Base-by-base conservation (phyloP, 1,284 basidiomycete species). In the Ganoderma multipileum region DNA sequence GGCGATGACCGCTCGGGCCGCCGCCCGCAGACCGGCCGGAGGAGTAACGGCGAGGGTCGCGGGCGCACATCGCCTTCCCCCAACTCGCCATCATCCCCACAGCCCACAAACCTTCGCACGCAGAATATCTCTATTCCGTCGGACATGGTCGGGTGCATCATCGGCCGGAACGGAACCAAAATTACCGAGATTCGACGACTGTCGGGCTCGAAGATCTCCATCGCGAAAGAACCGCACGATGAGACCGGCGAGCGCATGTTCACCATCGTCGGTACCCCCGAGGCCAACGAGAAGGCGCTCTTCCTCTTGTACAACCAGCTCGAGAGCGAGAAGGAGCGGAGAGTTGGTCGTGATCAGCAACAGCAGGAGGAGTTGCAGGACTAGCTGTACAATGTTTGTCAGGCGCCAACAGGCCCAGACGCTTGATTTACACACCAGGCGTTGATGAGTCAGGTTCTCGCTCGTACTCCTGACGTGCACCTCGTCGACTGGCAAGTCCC, bases 201-300 rank as follows among this genome's bases (percentile, higher is more conserved):
- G 66, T 97, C 95, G 71, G 97, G 97, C 58, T 97, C 95, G 74
- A 95, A 96, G 83, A 99, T 99, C 80, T 95, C 93, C 68, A 99
- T 99, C 76, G 98, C 97, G 76, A 99, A 99, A 84, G 94, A 95
- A 63, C 96, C 97, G 28, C 97, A 99, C 78, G 97, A 99, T 78
- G 98, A 99, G 78, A 96, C 96, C 63, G 97, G 97, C 75, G 97
- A 99, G 84, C 89, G 97, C 75, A 98, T 99, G 97, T 99, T 99
- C 84, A 98, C 98, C 69, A 99, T 99, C 79, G 89, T 98, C 70
- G 97, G 97, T 68, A 97, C 96, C 6, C 93, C 96, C 63, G 97
- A 98, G 83, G 93, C 95, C 72, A 97, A 96, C 79, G 97, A 98
- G 84, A 96, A 97, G 83, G 97, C 97, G 2, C 85, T 99, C 66